These are phyloP conservation scores for Jaenimonas drosophilae DNA, from an alignment of 208 protist species.

Conservation along the genomic window DNA sequence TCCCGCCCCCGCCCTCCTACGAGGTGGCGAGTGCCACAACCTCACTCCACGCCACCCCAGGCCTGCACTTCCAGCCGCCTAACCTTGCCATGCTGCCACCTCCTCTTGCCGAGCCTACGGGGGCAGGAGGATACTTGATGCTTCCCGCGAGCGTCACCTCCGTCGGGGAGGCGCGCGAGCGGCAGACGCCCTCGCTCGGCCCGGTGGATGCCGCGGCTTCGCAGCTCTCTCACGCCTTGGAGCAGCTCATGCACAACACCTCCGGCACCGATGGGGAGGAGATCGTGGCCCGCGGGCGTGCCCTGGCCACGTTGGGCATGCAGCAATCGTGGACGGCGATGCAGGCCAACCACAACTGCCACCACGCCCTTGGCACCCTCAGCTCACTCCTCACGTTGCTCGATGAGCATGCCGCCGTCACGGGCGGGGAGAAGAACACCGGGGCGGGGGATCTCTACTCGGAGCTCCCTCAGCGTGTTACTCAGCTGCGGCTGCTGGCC, in stretches of 20 bases:
- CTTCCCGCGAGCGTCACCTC: background rate
- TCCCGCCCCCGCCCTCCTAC: no score
- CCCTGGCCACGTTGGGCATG: slow-evolving; percentile 3
- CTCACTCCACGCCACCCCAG: no score
- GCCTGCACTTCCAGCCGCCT: no score
- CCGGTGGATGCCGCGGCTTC: background rate
- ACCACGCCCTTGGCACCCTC: slow-evolving; percentile 9
- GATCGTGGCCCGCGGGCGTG: slow-evolving; percentile 4
- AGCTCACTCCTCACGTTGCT: slow-evolving; percentile 1
- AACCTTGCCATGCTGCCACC: no score
- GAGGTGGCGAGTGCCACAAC: no score
- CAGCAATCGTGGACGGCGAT: background rate
- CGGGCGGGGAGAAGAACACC: background rate
- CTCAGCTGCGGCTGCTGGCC: slow-evolving; percentile 13
- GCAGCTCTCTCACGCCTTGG: background rate
- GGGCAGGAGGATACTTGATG: no score
- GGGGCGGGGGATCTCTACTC: background rate
- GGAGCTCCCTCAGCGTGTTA: slow-evolving; percentile 1
- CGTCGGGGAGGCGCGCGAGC: background rate
- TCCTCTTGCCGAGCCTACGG: no score
- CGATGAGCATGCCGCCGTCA: slow-evolving; percentile 1
- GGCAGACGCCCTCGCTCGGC: background rate
- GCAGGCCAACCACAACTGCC: slow-evolving; percentile 7
- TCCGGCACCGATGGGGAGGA: slow-evolving; percentile 2
- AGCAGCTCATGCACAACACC: background rate